A percentile compares a stretch with the other conserved stretches of the same genome.
Conservation (phyloP, 441 rosid species). For the Adansonia grandidieri region DNA sequence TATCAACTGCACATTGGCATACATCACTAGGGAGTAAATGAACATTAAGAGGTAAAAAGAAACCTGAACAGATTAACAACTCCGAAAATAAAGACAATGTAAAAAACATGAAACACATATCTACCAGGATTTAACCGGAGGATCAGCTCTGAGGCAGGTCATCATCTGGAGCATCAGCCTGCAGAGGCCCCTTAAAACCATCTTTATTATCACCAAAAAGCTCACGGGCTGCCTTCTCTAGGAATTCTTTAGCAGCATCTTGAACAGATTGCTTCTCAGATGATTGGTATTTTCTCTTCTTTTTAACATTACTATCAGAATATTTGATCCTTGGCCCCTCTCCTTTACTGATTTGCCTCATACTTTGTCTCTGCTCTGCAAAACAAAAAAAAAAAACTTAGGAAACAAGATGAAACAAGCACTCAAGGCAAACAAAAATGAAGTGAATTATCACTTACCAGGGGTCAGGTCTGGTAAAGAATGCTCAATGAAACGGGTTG, state of each 20-base stretch:
- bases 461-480: conserved; percentile 84
- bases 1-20: background rate
- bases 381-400: conserved; percentile 10
- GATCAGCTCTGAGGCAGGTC: conserved; percentile 41
- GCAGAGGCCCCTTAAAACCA: conserved; percentile 75
- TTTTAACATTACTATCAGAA: conserved; percentile 43
- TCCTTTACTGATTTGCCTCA: conserved; percentile 71
- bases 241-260: conserved; percentile 80
- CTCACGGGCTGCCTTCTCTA: conserved; percentile 87
- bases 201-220: conserved; percentile 60
- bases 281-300: conserved; percentile 78
- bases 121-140: conserved; percentile 5
- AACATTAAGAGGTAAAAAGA: background rate
- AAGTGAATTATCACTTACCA: conserved; percentile 44
- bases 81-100: background rate
- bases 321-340: conserved; percentile 58
- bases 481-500: conserved; percentile 84
- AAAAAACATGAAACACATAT: conserved; percentile 1
- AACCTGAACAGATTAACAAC: background rate
- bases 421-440: background rate
- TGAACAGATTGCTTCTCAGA: conserved; percentile 61
- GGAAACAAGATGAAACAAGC: conserved; percentile 1
- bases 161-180: conserved; percentile 52
- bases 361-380: conserved; percentile 72
- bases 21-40: background rate